These are phyloP conservation scores for Didymella keratinophila DNA, from an alignment of 2,329 filamentous ascomycete species.

Conservation along the genomic window DNA sequence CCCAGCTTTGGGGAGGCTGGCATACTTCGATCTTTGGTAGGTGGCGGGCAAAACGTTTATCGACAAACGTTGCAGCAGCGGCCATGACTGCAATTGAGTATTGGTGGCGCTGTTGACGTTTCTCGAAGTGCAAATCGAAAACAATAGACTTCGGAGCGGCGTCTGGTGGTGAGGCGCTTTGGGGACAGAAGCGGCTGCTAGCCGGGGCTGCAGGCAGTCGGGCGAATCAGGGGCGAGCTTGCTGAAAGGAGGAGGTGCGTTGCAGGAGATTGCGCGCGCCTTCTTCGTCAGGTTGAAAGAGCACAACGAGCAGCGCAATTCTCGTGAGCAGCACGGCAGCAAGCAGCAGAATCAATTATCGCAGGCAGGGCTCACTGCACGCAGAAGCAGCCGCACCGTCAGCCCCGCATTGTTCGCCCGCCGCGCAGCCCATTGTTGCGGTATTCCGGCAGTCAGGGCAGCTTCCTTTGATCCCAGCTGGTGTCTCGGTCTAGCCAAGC, in stretches of 20 bases:
- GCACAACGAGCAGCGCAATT: conserved; percentile 9
- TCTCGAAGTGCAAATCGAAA: conserved; percentile 30
- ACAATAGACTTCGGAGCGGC: conserved; percentile 25
- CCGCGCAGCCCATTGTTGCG: conserved; percentile 22
- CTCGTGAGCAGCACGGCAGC: conserved; percentile 9
- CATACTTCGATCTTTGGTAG: conserved; percentile 57
- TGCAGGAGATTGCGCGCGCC: conserved; percentile 42
- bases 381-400: conserved; percentile 4
- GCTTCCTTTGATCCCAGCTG: conserved; percentile 32
- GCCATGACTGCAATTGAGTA: conserved; percentile 25
- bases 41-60: conserved; percentile 41
- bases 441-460: conserved; percentile 15
- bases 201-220: conserved; percentile 15
- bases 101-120: conserved; percentile 34
- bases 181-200: conserved; percentile 27
- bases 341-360: conserved; percentile 14
- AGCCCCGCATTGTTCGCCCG: conserved; percentile 15
- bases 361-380: conserved; percentile 1
- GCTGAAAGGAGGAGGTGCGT: conserved; percentile 33
- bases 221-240: conserved; percentile 25
- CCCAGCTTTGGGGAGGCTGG: conserved; percentile 32
- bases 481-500: conserved; percentile 44
- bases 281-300: conserved; percentile 32
- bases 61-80: conserved; percentile 24
- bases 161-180: conserved; percentile 25